These are phyloP conservation scores for Sporobolomyces phaffii DNA, from an alignment of 768 basidiomycete species.

Conservation along the genomic window DNA sequence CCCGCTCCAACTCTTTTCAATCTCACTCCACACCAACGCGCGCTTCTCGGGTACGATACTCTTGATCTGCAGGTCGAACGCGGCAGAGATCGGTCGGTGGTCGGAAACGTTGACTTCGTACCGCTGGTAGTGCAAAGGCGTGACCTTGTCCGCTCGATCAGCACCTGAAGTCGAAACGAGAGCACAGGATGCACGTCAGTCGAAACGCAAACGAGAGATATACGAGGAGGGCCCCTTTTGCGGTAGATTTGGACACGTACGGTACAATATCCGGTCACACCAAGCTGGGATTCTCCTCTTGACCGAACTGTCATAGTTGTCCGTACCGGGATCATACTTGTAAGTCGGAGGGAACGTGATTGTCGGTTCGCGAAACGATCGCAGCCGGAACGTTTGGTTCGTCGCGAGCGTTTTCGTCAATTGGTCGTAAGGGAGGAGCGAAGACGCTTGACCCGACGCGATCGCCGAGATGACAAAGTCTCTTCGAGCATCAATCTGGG, in stretches of 20 bases:
- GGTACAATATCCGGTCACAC: slow-evolving; percentile 91
- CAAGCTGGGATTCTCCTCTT: slow-evolving; percentile 87
- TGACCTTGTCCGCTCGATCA: slow-evolving; percentile 51
- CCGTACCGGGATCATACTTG: slow-evolving; percentile 78
- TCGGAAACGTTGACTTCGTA: slow-evolving; percentile 86
- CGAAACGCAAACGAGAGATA: slow-evolving; percentile 44
- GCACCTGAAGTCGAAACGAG: slow-evolving; percentile 16
- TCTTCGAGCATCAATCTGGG: slow-evolving; percentile 72
- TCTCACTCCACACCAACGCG: slow-evolving; percentile 55
- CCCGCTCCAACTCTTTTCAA: slow-evolving; percentile 52
- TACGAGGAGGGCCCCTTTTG: background rate
- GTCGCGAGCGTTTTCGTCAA: slow-evolving; percentile 78
- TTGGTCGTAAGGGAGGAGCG: slow-evolving; percentile 73
- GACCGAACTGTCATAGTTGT: slow-evolving; percentile 78
- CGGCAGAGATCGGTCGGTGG: slow-evolving; percentile 57
- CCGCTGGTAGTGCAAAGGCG: slow-evolving; percentile 64
- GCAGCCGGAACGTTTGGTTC: slow-evolving; percentile 72
- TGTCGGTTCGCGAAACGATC: slow-evolving; percentile 70
- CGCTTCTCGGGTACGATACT: slow-evolving; percentile 59
- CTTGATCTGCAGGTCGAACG: slow-evolving; percentile 69
- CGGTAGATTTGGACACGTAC: slow-evolving; percentile 44
- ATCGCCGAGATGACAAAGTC: slow-evolving; percentile 71
- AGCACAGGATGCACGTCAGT: slow-evolving; percentile 41
- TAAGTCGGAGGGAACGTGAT: slow-evolving; percentile 84
- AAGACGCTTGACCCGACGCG: slow-evolving; percentile 59